Conservation (phyloP, 108 stramenopile species). For the Skeletonema costatum region DNA sequence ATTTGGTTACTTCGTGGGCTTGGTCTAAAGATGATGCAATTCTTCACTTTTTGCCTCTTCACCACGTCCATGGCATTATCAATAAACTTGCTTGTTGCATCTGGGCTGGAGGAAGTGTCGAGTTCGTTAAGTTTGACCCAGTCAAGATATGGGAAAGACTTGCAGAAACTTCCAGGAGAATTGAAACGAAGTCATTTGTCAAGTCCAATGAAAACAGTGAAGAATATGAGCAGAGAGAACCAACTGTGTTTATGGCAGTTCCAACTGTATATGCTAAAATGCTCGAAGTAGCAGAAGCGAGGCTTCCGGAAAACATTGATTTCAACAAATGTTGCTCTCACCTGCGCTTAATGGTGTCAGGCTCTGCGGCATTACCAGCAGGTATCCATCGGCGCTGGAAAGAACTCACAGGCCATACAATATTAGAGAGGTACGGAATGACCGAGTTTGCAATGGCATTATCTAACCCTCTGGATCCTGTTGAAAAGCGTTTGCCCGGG, state of each 20-base stretch:
- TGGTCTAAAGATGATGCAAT: slow-evolving; percentile 47
- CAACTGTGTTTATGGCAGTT: slow-evolving; percentile 39
- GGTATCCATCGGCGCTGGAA: slow-evolving; percentile 41
- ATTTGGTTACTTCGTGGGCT: slow-evolving; percentile 50
- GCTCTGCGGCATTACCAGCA: slow-evolving; percentile 51
- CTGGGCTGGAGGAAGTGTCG: slow-evolving; percentile 50
- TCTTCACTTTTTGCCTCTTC: slow-evolving; percentile 50
- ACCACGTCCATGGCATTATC: slow-evolving; percentile 58
- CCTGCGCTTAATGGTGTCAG: slow-evolving; percentile 53
- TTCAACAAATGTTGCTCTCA: neutral
- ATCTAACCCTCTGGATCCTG: slow-evolving; percentile 44
- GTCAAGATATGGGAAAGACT: slow-evolving; percentile 42
- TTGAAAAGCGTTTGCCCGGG: slow-evolving; percentile 38
- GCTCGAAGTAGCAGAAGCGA: slow-evolving; percentile 5
- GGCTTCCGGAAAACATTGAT: too few relatives aligned
- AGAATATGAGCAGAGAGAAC: neutral
- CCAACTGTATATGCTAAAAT: slow-evolving; percentile 30
- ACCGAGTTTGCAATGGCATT: slow-evolving; percentile 62
- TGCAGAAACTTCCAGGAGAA: slow-evolving; percentile 18
- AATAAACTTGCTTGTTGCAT: slow-evolving; percentile 47
- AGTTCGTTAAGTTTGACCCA: slow-evolving; percentile 47
- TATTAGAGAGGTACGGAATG: slow-evolving; percentile 65
- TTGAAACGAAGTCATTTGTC: neutral
- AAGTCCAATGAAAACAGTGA: neutral
- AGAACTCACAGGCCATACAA: slow-evolving; percentile 46